Base-by-base conservation (phyloP, 345 rosid species). In the Microthlaspi erraticum region DNA sequence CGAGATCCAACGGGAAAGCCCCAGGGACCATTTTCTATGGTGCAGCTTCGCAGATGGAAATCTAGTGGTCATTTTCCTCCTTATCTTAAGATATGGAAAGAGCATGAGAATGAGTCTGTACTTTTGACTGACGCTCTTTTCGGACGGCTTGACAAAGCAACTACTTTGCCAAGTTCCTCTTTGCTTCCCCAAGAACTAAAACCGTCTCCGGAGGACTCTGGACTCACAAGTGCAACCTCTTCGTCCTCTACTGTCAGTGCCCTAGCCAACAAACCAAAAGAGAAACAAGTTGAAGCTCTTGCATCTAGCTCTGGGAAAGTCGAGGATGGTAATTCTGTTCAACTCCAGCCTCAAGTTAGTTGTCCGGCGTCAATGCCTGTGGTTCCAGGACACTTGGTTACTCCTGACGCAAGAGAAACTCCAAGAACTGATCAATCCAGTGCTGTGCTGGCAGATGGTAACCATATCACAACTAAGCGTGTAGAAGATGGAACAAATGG, bases 21-120 rank as follows among this genome's bases (percentile, higher is more conserved):
- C 77, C 99, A 89, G 70, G 99, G 99, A 48, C 98, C 99, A 34
- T 94, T 94, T 82, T 23, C 88, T 41, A 66, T 92, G 88, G 64
- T 57, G 70, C 86, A 81, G 74, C 79, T 94, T 64, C 87, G 87
- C 34, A 87, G 81, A 77, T 94, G 99, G 99, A 86, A 81, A 60
- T 52, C 61, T 45, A 74, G 70, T 67, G 88, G 93, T 62, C 88
- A 79, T 77, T 94, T 94, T 49, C 98, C 99, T n/a, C 64, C 55
- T 68, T 76, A 81, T 76, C 78, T 88, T 45, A 83, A 73, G 79
- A 88, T 94, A 61, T 94, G 99, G 99, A 87, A 80, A 77, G 69
- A 37, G 57, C 77, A 78, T 75, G 86, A 85, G 74, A 83, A 72
- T 73, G 84, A 83, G 64, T 81, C 98, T 38, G 71, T 87, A 58